Percentiles rank a stretch among this genome's conserved stretches.
Evolutionary conservation across 176 grass and related monocot species (phyloP).

Genomic region (Stipa capillata): DNA sequence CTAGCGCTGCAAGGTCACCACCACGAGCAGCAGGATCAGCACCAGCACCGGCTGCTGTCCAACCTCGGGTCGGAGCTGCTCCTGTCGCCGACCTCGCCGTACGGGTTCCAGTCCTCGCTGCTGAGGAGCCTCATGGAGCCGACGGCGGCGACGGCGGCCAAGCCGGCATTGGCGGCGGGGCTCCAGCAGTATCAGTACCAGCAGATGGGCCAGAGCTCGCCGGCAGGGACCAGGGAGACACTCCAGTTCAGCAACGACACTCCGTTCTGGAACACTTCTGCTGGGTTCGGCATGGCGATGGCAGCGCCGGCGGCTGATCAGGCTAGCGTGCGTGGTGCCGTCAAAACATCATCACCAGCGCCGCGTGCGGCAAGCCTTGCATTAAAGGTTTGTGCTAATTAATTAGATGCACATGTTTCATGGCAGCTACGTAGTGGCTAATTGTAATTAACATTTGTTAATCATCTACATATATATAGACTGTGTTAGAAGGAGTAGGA

Average conservation of each 20-base stretch:
- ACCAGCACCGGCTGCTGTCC: slow-evolving; percentile 21
- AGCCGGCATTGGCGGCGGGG: not conserved
- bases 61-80: slow-evolving; percentile 36
- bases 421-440: not conserved
- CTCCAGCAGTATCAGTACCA: slow-evolving; percentile 34
- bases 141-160: too few relatives aligned
- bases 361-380: not conserved
- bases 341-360: not conserved
- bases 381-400: not conserved
- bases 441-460: not conserved
- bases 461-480: not conserved
- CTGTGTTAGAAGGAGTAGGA: slow-evolving; percentile 28
- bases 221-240: slow-evolving; percentile 14
- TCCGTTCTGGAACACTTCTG: slow-evolving; percentile 49
- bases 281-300: slow-evolving; percentile 24
- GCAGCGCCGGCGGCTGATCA: not conserved
- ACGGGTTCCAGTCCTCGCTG: slow-evolving; percentile 22
- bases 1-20: slow-evolving; percentile 13
- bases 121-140: slow-evolving; percentile 34
- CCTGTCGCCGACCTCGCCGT: slow-evolving; percentile 34
- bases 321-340: not conserved
- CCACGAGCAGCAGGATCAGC: not conserved
- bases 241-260: slow-evolving; percentile 60
- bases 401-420: not conserved
- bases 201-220: not conserved